These are phyloP conservation scores for Lanmaoa rubissima DNA, from an alignment of 768 basidiomycete species.

Conservation along the genomic window DNA sequence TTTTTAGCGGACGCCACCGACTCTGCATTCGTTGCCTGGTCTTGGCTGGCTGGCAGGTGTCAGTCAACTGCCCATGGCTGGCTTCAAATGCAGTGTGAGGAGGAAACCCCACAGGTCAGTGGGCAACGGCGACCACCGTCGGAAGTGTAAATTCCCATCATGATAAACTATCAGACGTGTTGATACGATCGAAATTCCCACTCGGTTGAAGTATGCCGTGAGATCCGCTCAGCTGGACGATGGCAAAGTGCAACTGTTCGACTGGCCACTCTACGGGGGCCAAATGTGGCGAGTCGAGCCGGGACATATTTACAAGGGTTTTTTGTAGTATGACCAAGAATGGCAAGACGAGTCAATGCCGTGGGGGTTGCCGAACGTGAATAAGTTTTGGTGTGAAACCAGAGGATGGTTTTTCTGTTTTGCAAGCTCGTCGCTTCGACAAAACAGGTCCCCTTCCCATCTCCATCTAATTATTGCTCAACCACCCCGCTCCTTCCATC, in stretches of 20 bases:
- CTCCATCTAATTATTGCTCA: constrained; percentile 27
- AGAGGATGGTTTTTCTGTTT: constrained; percentile 13
- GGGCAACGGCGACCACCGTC: no score
- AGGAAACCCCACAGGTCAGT: no score
- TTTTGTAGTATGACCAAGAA: constrained; percentile 14
- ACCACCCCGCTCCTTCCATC: constrained; percentile 23
- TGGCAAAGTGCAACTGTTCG: no score
- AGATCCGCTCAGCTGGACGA: no score
- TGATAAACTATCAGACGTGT: no score
- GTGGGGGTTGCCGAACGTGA: constrained; percentile 18
- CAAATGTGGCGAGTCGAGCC: no score
- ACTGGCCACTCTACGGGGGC: no score
- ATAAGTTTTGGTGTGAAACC: constrained; percentile 14
- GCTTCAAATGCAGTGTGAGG: background rate
- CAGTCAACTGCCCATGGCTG: background rate
- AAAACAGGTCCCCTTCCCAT: constrained; percentile 10
- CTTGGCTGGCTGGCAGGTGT: background rate
- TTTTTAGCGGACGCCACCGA: no score
- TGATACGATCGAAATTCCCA: no score
- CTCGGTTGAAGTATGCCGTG: no score
- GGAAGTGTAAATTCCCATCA: no score
- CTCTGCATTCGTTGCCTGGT: background rate
- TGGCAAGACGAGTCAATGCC: constrained; percentile 14
- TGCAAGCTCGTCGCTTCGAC: constrained; percentile 2
- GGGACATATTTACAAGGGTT: background rate